Evolutionary conservation across 202 grass and related monocot species (phyloP).

Genomic region (Schoenoplectus triqueter): DNA sequence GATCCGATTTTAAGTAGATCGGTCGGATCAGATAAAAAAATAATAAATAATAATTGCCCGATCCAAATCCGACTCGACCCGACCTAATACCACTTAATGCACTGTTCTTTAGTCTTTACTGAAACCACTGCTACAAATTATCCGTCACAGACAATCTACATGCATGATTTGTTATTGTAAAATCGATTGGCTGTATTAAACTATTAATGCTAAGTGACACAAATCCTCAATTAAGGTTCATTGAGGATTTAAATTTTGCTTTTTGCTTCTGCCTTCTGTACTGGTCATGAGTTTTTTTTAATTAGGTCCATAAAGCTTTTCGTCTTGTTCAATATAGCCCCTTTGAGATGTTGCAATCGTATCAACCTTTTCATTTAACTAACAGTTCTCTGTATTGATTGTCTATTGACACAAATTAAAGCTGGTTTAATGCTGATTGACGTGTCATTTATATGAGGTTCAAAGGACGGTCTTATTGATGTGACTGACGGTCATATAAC

Average conservation of each 20-base stretch:
- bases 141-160: background rate
- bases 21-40: too few relatives aligned
- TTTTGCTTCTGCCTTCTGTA: background rate
- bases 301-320: background rate
- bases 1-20: too few relatives aligned
- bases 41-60: too few relatives aligned
- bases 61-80: too few relatives aligned
- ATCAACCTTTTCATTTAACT: constrained; percentile 7
- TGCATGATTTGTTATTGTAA: background rate
- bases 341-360: background rate
- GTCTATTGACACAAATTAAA: background rate
- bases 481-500: background rate
- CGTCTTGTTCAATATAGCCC: too few relatives aligned
- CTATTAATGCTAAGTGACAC: constrained; percentile 18
- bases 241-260: background rate
- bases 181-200: background rate
- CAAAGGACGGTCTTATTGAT: background rate
- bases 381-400: background rate
- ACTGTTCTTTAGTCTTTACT: background rate
- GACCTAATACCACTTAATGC: background rate
- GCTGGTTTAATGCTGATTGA: background rate
- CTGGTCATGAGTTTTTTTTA: too few relatives aligned
- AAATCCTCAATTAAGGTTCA: constrained; percentile 14
- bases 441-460: background rate
- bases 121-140: background rate